A percentile compares a stretch with the other conserved stretches of the same genome.
These are phyloP conservation scores for Podospora tetraspora DNA, from an alignment of 495 filamentous ascomycete genomes.

Conservation along the genomic window DNA sequence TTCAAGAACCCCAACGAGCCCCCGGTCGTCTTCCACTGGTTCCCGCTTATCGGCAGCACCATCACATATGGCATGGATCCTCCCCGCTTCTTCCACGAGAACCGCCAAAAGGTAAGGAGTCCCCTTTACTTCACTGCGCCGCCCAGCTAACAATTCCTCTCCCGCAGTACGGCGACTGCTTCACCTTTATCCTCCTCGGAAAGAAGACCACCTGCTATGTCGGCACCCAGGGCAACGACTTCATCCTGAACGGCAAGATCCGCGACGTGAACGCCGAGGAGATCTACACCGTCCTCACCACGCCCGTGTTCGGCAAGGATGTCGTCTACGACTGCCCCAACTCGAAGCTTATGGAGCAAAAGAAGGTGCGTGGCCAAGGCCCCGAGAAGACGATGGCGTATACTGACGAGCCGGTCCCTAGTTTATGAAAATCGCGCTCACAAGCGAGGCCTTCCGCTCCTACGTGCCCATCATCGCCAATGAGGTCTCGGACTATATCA, in stretches of 20 bases:
- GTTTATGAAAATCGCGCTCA: slow-evolving; percentile 85
- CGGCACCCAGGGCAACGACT: slow-evolving; percentile 76
- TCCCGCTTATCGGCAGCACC: slow-evolving; percentile 74
- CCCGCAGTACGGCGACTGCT: slow-evolving; percentile 42
- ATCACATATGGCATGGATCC: slow-evolving; percentile 80
- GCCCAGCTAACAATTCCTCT: not conserved
- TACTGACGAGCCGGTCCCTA: slow-evolving; percentile 25
- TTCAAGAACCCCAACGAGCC: slow-evolving; percentile 69
- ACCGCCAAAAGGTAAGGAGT: slow-evolving; percentile 57
- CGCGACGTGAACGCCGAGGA: slow-evolving; percentile 79
- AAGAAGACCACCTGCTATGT: slow-evolving; percentile 72
- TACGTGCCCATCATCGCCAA: slow-evolving; percentile 75
- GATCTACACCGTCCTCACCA: slow-evolving; percentile 74
- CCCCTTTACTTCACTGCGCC: no score
- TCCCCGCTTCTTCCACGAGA: slow-evolving; percentile 68
- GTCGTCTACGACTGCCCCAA: slow-evolving; percentile 88
- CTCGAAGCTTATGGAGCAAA: slow-evolving; percentile 53
- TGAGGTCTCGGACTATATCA: slow-evolving; percentile 67
- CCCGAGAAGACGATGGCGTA: not conserved
- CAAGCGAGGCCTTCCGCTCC: slow-evolving; percentile 65
- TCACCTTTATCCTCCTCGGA: slow-evolving; percentile 74
- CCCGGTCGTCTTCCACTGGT: slow-evolving; percentile 78
- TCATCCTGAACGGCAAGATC: slow-evolving; percentile 80
- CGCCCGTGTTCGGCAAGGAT: slow-evolving; percentile 78
- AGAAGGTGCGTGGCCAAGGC: slow-evolving; percentile 28